Conservation (phyloP, 495 filamentous ascomycete genomes). For the Sordaria brevicollis region DNA sequence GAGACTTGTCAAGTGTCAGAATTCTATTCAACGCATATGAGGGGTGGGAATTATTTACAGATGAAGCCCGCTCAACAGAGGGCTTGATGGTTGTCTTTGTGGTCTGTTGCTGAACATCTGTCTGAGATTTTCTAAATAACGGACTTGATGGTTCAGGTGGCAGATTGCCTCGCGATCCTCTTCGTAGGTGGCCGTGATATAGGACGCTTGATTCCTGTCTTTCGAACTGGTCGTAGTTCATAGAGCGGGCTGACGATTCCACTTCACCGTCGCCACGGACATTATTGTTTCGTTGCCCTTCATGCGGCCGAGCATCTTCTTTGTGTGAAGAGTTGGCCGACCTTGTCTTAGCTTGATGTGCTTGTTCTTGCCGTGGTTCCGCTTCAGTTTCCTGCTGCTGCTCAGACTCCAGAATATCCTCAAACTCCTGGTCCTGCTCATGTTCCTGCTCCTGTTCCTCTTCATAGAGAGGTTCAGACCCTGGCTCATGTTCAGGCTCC, state of each 20-base stretch:
- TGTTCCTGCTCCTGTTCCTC: background rate
- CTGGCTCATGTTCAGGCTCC: background rate
- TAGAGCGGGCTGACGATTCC: background rate
- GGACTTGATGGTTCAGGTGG: background rate
- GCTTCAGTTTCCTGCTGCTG: background rate
- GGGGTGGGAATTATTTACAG: slow-evolving; percentile 24
- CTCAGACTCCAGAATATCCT: background rate
- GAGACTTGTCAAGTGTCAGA: slow-evolving; percentile 45
- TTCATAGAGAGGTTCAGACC: background rate
- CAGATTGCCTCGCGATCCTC: background rate
- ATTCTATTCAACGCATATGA: slow-evolving; percentile 32
- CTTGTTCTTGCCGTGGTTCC: background rate
- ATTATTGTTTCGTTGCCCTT: background rate
- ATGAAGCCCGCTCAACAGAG: slow-evolving; percentile 26
- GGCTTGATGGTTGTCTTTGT: slow-evolving; percentile 18
- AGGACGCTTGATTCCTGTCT: background rate
- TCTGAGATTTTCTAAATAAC: background rate
- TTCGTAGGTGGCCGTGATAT: background rate
- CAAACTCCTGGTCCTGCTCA: background rate
- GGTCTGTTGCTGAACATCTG: background rate
- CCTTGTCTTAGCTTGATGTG: background rate
- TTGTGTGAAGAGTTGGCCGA: background rate
- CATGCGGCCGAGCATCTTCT: background rate
- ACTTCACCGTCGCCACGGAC: background rate
- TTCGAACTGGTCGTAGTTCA: background rate